phyloP scores from a whole-genome alignment of 768 basidiomycete species.

The Psilocybe tampanensis region DNA sequence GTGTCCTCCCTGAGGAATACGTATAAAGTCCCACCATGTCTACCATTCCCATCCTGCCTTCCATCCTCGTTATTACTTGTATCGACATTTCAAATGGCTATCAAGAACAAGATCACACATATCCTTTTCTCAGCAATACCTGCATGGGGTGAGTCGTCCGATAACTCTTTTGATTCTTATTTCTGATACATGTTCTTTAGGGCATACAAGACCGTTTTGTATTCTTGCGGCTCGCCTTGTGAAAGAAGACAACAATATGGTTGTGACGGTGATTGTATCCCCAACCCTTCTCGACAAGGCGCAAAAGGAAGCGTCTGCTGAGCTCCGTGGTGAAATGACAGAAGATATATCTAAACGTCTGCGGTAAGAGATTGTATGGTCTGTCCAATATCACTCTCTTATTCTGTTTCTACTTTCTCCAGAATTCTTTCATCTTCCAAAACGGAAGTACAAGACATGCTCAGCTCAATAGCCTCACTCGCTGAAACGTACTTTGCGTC shows the following conservation, averaged over 20 bases:
- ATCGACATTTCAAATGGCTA: not conserved
- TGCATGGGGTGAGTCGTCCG: conserved; percentile 2
- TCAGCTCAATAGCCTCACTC: not conserved
- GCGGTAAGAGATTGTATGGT: not conserved
- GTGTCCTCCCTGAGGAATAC: not conserved
- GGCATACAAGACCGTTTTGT: conserved; percentile 12
- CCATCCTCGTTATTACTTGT: not conserved
- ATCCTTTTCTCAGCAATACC: conserved; percentile 7
- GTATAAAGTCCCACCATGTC: not conserved
- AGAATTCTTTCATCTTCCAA: conserved; percentile 3
- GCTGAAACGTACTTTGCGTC: conserved; percentile 5
- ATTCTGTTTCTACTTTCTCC: too few species aligned
- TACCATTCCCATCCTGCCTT: not conserved
- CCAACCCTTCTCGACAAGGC: conserved; percentile 8
- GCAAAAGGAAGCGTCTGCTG: conserved; percentile 1
- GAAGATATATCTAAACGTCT: conserved; percentile 1
- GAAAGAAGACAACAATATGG: conserved; percentile 7
- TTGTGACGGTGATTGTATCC: conserved; percentile 11
- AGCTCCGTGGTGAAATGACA: not conserved
- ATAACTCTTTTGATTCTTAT: not conserved
- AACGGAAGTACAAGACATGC: not conserved
- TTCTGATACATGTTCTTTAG: not conserved
- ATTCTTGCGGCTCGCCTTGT: conserved; percentile 11
- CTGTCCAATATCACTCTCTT: too few species aligned
- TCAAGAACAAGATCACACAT: not conserved